phyloP scores from a whole-genome alignment of 2,329 filamentous ascomycete species.

The Penicillium brevicompactum region DNA sequence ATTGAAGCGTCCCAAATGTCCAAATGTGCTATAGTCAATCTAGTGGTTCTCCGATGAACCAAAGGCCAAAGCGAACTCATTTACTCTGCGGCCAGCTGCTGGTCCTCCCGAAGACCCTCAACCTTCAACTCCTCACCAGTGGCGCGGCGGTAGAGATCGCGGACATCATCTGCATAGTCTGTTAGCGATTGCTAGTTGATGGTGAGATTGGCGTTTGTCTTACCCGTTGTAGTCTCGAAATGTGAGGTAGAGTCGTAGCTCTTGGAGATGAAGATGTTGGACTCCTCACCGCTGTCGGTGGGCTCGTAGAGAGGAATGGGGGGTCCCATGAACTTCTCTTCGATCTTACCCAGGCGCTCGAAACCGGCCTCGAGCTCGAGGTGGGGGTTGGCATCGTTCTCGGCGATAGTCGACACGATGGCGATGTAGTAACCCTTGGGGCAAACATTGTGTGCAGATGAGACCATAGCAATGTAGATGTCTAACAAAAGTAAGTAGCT shows the following conservation, averaged over 20 bases:
- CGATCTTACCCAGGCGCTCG: constrained; percentile 86
- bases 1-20: constrained; percentile 24
- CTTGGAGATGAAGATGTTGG: constrained; percentile 97
- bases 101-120: constrained; percentile 78
- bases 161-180: constrained; percentile 75
- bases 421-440: constrained; percentile 99
- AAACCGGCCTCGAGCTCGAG: constrained; percentile 90
- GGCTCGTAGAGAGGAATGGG: constrained; percentile 96
- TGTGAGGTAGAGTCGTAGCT: constrained; percentile 98
- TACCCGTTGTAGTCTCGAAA: constrained; percentile 84
- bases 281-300: constrained; percentile 74
- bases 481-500: constrained; percentile 55
- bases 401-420: constrained; percentile 96
- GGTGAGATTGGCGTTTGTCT: constrained; percentile 14
- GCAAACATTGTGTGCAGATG: constrained; percentile 94
- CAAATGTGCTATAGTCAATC: constrained; percentile 34
- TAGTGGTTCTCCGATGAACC: constrained; percentile 32
- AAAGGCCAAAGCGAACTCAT: constrained; percentile 14
- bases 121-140: constrained; percentile 85
- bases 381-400: constrained; percentile 89
- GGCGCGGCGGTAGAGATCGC: constrained; percentile 85
- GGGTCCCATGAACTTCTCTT: constrained; percentile 94
- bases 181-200: constrained; percentile 4
- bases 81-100: constrained; percentile 44
- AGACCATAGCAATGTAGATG: constrained; percentile 96